phyloP scores from a whole-genome alignment of 2,329 filamentous ascomycete genomes.

The Trichoderma sp. region DNA sequence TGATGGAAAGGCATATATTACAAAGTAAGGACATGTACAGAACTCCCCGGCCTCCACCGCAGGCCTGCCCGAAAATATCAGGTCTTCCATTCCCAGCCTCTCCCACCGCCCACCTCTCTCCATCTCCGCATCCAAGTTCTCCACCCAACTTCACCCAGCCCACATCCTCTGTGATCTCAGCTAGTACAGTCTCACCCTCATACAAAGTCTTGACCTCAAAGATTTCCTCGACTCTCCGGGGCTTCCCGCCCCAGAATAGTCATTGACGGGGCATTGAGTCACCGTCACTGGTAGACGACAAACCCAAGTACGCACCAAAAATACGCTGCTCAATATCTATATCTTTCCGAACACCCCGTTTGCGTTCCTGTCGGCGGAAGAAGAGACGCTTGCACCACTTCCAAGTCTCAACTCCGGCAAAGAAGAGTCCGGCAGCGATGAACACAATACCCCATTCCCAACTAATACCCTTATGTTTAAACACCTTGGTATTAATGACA shows the following conservation, averaged over 20 bases:
- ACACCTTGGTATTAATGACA: constrained; percentile 47
- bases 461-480: constrained; percentile 54
- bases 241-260: not conserved
- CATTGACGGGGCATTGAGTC: not conserved
- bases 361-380: not conserved
- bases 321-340: not conserved
- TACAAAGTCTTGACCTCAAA: not conserved
- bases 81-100: not conserved
- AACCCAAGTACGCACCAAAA: not conserved
- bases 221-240: accelerated
- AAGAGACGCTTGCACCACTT: constrained; percentile 54
- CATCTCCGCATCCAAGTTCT: not conserved
- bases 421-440: constrained; percentile 53
- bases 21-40: no score
- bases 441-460: constrained; percentile 63
- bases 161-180: not conserved
- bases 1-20: no score
- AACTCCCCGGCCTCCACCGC: no score
- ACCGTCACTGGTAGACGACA: not conserved
- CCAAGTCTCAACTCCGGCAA: constrained; percentile 55
- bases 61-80: not conserved
- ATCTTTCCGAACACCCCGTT: not conserved
- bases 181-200: not conserved
- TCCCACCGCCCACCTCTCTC: not conserved
- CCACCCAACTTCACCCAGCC: not conserved